These are phyloP conservation scores for Wallacemonas sp. DNA, from an alignment of 208 protist species.

Conservation along the genomic window DNA sequence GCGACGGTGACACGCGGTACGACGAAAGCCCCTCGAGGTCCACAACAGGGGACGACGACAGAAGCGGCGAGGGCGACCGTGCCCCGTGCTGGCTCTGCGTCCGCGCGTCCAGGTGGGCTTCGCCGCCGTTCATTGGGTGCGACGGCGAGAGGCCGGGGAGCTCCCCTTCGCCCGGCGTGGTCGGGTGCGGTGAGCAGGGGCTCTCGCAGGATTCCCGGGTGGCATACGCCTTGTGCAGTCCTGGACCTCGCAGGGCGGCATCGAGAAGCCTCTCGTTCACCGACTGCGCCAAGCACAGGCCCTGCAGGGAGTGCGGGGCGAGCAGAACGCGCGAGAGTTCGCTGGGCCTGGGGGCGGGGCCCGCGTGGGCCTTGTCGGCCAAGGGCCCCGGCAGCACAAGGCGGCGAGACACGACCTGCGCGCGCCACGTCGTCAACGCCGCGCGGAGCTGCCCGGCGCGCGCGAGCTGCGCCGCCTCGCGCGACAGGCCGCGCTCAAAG, in stretches of 20 bases:
- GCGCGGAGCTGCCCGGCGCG: not conserved
- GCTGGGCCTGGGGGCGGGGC: not conserved
- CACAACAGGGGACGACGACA: not conserved
- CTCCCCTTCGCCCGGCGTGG: too few relatives aligned
- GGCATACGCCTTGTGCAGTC: too few relatives aligned
- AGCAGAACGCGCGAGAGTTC: not conserved
- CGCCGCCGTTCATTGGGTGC: not conserved
- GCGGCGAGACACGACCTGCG: constrained; percentile 14
- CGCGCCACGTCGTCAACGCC: constrained; percentile 31
- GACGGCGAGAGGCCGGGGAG: constrained; percentile 1
- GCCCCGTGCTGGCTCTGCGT: too few relatives aligned
- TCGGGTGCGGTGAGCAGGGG: too few relatives aligned
- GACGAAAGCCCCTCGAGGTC: not conserved
- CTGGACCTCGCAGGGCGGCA: too few relatives aligned
- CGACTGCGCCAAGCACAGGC: too few relatives aligned
- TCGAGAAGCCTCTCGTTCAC: too few relatives aligned
- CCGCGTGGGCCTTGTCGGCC: not conserved
- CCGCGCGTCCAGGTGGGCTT: too few relatives aligned
- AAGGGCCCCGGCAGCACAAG: not conserved
- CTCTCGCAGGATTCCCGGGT: too few relatives aligned
- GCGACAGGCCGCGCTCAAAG: not conserved
- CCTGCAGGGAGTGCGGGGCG: not conserved
- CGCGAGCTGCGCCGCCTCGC: not conserved
- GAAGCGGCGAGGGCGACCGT: not conserved
- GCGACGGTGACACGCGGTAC: not conserved